phyloP scores from a whole-genome alignment of 805 yeast genomes.

The Schwanniomyces sp. region DNA sequence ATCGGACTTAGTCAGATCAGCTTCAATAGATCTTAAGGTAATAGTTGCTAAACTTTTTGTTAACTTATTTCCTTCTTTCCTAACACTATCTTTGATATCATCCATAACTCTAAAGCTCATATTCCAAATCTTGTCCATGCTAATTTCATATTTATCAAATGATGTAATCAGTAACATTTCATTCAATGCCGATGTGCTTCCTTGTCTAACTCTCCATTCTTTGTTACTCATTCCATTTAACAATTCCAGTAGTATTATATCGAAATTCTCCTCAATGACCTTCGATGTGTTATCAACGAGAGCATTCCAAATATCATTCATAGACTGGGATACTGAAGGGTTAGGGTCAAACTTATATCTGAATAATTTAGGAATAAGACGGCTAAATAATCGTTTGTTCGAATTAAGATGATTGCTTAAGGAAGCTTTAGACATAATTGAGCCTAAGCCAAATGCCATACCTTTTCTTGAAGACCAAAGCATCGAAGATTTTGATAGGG shows the following conservation, averaged over 20 bases:
- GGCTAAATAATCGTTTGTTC: slow-evolving; percentile 53
- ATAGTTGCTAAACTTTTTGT: slow-evolving; percentile 65
- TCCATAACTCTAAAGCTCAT: slow-evolving; percentile 89
- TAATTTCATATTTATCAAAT: slow-evolving; percentile 48
- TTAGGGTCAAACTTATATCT: slow-evolving; percentile 87
- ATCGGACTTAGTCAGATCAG: slow-evolving; percentile 42
- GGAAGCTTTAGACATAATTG: slow-evolving; percentile 76
- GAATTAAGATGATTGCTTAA: slow-evolving; percentile 59
- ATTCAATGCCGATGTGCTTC: slow-evolving; percentile 69
- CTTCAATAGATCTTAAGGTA: slow-evolving; percentile 57
- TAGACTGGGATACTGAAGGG: slow-evolving; percentile 68
- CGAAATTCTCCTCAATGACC: slow-evolving; percentile 54
- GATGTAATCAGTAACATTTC: slow-evolving; percentile 68
- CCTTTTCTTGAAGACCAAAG: slow-evolving; percentile 94
- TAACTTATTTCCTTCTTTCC: slow-evolving; percentile 73
- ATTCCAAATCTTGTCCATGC: slow-evolving; percentile 73
- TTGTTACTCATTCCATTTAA: slow-evolving; percentile 68
- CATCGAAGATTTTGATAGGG: slow-evolving; percentile 81
- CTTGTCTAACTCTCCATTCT: slow-evolving; percentile 95
- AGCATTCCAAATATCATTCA: slow-evolving; percentile 86
- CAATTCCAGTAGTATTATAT: slow-evolving; percentile 62
- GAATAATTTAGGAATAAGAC: slow-evolving; percentile 77
- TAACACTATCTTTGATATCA: slow-evolving; percentile 91
- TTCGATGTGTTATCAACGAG: slow-evolving; percentile 60
- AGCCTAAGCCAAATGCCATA: slow-evolving; percentile 89